Evolutionary conservation across 192 early-diverging fungal species (phyloP).

Genomic region (Spizellomyces sp.): DNA sequence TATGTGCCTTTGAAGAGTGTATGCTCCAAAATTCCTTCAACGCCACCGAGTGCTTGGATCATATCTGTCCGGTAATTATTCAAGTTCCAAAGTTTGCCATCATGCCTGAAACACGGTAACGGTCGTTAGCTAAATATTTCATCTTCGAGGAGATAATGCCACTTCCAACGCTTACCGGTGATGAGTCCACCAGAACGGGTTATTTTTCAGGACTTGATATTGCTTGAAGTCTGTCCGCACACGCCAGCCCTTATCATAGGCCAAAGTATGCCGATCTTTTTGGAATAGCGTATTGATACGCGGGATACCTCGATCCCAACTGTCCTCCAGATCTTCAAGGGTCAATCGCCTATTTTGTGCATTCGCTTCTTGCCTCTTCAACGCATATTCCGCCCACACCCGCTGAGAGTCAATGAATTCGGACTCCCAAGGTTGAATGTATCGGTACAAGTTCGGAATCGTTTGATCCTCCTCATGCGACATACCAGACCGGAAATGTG

Average conservation of each 20-base stretch:
- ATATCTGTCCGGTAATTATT: conserved; percentile 99
- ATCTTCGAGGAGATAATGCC: too few relatives aligned
- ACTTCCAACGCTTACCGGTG: conserved; percentile 40
- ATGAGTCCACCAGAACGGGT: conserved; percentile 97
- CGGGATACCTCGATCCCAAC: conserved; percentile 98
- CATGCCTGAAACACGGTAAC: conserved; percentile 52
- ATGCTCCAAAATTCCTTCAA: conserved; percentile 98
- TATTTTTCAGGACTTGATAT: conserved; percentile 93
- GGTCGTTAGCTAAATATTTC: too few relatives aligned
- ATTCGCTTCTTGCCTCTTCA: conserved; percentile 96
- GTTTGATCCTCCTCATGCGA: conserved; percentile 95
- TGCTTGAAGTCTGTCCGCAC: conserved; percentile 96
- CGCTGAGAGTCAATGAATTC: conserved; percentile 99
- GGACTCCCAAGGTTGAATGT: conserved; percentile 98
- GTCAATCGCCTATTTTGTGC: conserved; percentile 96
- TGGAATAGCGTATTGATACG: conserved; percentile 98
- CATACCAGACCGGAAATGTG: conserved; percentile 99
- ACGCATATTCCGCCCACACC: conserved; percentile 98
- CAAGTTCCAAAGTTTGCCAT: conserved; percentile 91
- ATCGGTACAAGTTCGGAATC: conserved; percentile 97
- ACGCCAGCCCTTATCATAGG: conserved; percentile 99
- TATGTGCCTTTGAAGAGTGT: conserved; percentile 98
- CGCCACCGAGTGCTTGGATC: conserved; percentile 98
- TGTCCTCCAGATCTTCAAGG: conserved; percentile 98
- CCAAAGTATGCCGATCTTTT: conserved; percentile 97